Percentiles rank a stretch among this genome's conserved stretches.
These are phyloP conservation scores for Ailanthus altissimus DNA, from an alignment of 345 rosid genomes.

Conservation along the genomic window DNA sequence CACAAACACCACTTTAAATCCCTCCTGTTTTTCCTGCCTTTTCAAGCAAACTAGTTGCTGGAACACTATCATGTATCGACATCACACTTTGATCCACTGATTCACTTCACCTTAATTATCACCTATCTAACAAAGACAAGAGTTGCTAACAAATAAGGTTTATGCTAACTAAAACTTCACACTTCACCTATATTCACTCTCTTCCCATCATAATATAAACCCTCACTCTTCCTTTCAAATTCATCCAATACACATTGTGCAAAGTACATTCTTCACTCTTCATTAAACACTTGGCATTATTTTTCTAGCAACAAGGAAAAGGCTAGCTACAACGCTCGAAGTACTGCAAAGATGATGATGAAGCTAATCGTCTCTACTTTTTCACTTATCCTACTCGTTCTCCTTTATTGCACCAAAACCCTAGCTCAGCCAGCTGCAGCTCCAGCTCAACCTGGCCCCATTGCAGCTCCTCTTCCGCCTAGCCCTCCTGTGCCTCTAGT, in stretches of 20 bases:
- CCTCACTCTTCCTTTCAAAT: background rate
- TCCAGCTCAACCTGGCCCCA: slow-evolving; percentile 7
- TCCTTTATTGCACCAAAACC: slow-evolving; percentile 22
- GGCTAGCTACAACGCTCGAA: background rate
- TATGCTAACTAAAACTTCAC: slow-evolving; percentile 1
- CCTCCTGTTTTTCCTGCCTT: background rate
- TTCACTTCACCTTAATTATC: slow-evolving; percentile 9
- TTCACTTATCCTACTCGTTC: slow-evolving; percentile 26
- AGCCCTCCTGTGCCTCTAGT: slow-evolving; percentile 20
- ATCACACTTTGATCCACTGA: slow-evolving; percentile 6
- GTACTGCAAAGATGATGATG: background rate
- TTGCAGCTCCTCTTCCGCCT: slow-evolving; percentile 5
- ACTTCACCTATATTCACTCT: background rate
- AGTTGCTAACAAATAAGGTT: slow-evolving; percentile 19
- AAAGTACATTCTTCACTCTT: background rate
- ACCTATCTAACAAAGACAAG: slow-evolving; percentile 11
- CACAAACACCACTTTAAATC: background rate
- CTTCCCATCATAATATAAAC: background rate
- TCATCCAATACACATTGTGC: background rate
- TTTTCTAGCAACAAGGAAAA: background rate
- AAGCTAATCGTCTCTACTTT: background rate
- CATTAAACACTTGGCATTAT: background rate
- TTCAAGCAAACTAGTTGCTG: slow-evolving; percentile 9
- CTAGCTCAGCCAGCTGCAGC: slow-evolving; percentile 33
- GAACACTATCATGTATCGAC: background rate